A percentile compares a stretch with the other conserved stretches of the same genome.
phyloP scores from a whole-genome alignment of 2,329 filamentous ascomycete genomes.

The Colletotrichum tofieldiae region DNA sequence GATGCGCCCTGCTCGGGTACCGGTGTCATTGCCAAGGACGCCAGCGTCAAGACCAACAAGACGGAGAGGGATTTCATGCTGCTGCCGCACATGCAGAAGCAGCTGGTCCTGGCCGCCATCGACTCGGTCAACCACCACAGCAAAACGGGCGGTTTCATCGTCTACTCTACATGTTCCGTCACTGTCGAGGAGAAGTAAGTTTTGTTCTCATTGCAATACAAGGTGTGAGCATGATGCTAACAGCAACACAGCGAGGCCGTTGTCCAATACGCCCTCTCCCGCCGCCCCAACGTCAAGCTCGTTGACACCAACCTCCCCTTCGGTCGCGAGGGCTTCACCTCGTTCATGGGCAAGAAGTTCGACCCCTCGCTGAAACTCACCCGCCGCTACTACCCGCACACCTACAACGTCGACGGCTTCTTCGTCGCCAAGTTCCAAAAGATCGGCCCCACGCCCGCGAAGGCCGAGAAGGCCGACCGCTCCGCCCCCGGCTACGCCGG shows the following conservation, averaged over 20 bases:
- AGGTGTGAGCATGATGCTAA: no score
- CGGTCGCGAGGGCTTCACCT: slow-evolving; percentile 92
- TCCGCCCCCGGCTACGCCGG: slow-evolving; percentile 52
- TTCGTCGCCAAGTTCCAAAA: slow-evolving; percentile 99
- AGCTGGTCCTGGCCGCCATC: slow-evolving; percentile 92
- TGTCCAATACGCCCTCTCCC: slow-evolving; percentile 92
- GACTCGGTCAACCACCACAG: slow-evolving; percentile 93
- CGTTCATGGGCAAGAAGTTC: slow-evolving; percentile 92
- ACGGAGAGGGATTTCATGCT: slow-evolving; percentile 93
- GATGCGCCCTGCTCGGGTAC: slow-evolving; percentile 82
- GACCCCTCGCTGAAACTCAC: slow-evolving; percentile 87
- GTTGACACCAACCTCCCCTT: slow-evolving; percentile 93
- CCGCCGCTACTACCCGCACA: slow-evolving; percentile 89
- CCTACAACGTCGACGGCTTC: slow-evolving; percentile 97
- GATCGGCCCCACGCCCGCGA: slow-evolving; percentile 80
- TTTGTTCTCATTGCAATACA: no score
- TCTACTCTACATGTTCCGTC: slow-evolving; percentile 97
- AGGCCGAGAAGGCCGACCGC: slow-evolving; percentile 50
- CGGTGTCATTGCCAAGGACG: slow-evolving; percentile 97
- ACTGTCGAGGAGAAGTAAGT: slow-evolving; percentile 83
- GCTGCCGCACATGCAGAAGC: slow-evolving; percentile 94
- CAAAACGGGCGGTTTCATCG: slow-evolving; percentile 94
- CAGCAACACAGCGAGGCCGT: slow-evolving; percentile 80
- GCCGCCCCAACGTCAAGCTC: slow-evolving; percentile 93
- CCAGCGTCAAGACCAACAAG: slow-evolving; percentile 98